phyloP scores from a whole-genome alignment of 2,329 filamentous ascomycete species.

The Penicillium sp. region DNA sequence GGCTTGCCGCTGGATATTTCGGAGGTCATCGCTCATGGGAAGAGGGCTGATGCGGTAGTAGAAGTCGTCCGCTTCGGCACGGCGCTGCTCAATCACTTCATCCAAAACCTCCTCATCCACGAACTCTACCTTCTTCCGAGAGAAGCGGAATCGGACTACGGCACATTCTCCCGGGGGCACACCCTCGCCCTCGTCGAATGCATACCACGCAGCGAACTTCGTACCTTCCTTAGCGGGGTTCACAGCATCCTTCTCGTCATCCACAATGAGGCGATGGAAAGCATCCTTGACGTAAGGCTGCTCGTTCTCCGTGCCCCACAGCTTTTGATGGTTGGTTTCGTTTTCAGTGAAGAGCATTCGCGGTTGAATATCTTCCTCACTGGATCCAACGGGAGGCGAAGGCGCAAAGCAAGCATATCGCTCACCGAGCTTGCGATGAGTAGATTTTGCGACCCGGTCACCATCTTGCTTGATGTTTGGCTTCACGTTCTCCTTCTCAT shows the following conservation, averaged over 20 bases:
- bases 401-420: slow-evolving; percentile 84
- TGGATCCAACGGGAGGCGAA: slow-evolving; percentile 79
- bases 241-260: slow-evolving; percentile 76
- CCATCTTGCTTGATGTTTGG: slow-evolving; percentile 72
- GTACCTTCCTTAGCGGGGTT: slow-evolving; percentile 82
- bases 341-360: slow-evolving; percentile 92
- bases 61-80: slow-evolving; percentile 92
- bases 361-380: slow-evolving; percentile 81
- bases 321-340: slow-evolving; percentile 79
- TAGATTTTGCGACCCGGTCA: slow-evolving; percentile 72
- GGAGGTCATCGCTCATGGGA: slow-evolving; percentile 88
- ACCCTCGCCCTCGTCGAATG: slow-evolving; percentile 86
- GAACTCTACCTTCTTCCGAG: slow-evolving; percentile 73
- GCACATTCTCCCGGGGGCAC: slow-evolving; percentile 90
- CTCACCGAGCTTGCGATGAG: slow-evolving; percentile 78
- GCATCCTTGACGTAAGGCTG: slow-evolving; percentile 91
- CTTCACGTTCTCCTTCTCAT: slow-evolving; percentile 74
- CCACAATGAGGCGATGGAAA: slow-evolving; percentile 85
- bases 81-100: slow-evolving; percentile 81
- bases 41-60: slow-evolving; percentile 91
- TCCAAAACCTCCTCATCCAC: slow-evolving; percentile 93
- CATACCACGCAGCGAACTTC: slow-evolving; percentile 88
- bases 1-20: slow-evolving; percentile 93
- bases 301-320: slow-evolving; percentile 79
- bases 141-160: slow-evolving; percentile 89